phyloP scores from a whole-genome alignment of 257 asterid genomes.

The Cynanchum wilfordii region DNA sequence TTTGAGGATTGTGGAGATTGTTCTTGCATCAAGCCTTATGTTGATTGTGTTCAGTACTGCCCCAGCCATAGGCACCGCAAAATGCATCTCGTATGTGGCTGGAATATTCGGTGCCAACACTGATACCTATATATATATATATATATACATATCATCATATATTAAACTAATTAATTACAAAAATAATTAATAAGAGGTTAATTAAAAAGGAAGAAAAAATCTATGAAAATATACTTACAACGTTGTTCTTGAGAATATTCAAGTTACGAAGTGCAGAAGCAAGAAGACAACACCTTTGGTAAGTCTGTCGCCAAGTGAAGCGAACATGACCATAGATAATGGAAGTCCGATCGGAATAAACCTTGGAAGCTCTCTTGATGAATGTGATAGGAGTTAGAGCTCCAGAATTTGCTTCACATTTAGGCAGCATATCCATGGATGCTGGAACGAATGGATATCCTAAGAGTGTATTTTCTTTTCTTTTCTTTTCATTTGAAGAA shows the following conservation, averaged over 20 bases:
- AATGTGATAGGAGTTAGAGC: not conserved
- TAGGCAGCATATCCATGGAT: not conserved
- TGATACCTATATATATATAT: constrained; percentile 43
- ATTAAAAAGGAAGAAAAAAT: not conserved
- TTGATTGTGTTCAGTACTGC: constrained; percentile 75
- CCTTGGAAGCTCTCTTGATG: constrained; percentile 50
- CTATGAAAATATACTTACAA: constrained; percentile 34
- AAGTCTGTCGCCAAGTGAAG: constrained; percentile 71
- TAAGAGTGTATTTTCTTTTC: no score
- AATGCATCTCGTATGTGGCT: constrained; percentile 84
- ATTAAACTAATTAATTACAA: not conserved
- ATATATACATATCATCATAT: not conserved
- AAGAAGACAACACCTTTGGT: constrained; percentile 46
- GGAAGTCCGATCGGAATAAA: constrained; percentile 54
- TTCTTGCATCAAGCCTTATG: constrained; percentile 63
- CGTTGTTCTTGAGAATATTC: constrained; percentile 50
- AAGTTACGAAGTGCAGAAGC: constrained; percentile 59
- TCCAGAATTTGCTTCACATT: no score
- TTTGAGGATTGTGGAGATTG: constrained; percentile 52
- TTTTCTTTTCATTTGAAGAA: no score
- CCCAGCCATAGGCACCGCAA: constrained; percentile 95
- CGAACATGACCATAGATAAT: constrained; percentile 32
- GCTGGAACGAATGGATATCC: no score
- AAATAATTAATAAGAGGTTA: no score
- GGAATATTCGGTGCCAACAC: constrained; percentile 90